A percentile compares a stretch with the other conserved stretches of the same genome.
phyloP scores from a whole-genome alignment of 2,329 filamentous ascomycete genomes.

The Penicillium sp. region DNA sequence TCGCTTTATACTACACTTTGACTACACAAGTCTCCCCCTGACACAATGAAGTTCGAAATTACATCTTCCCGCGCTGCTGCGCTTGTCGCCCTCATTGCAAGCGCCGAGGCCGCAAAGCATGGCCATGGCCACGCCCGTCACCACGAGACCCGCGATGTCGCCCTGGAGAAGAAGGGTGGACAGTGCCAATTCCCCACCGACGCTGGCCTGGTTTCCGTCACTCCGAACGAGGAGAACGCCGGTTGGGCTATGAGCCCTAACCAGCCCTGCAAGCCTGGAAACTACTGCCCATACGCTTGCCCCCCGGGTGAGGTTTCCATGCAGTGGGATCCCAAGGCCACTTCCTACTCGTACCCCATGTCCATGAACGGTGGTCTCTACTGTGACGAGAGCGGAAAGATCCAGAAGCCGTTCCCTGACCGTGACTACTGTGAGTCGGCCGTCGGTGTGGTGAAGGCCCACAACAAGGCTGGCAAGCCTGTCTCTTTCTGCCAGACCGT shows the following conservation, averaged over 20 bases:
- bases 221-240: slow-evolving; percentile 64
- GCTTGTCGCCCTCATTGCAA: slow-evolving; percentile 40
- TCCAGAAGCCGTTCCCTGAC: slow-evolving; percentile 69
- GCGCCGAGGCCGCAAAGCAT: slow-evolving; percentile 39
- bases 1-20: slow-evolving; percentile 18
- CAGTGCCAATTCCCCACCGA: slow-evolving; percentile 68
- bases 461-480: slow-evolving; percentile 64
- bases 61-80: slow-evolving; percentile 35
- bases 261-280: slow-evolving; percentile 66
- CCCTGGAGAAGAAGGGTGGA: slow-evolving; percentile 56
- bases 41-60: slow-evolving; percentile 39
- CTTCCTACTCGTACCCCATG: slow-evolving; percentile 65
- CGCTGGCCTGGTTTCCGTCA: slow-evolving; percentile 68
- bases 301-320: slow-evolving; percentile 73
- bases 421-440: slow-evolving; percentile 71
- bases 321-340: slow-evolving; percentile 74
- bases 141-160: slow-evolving; percentile 27
- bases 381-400: slow-evolving; percentile 67
- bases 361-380: slow-evolving; percentile 78
- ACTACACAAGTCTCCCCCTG: slow-evolving; percentile 2
- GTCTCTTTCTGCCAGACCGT: slow-evolving; percentile 80
- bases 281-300: slow-evolving; percentile 77
- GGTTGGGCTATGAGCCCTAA: slow-evolving; percentile 82
- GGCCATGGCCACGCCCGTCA: slow-evolving; percentile 34
- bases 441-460: slow-evolving; percentile 63